Evolutionary conservation across 306 rosid species (phyloP).

Genomic region (Prunus padus): DNA sequence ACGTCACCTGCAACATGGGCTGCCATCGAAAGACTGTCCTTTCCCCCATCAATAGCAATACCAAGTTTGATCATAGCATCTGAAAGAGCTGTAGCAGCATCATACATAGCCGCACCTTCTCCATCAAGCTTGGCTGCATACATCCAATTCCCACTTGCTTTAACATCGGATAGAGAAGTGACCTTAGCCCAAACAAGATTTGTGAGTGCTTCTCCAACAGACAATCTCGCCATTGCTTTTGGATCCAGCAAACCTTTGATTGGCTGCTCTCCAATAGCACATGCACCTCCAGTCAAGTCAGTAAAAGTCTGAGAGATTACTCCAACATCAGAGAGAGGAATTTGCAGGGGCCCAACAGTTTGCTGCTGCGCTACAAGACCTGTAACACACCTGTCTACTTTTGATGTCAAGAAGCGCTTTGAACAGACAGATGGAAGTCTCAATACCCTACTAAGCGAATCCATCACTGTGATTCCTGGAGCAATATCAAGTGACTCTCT

Average conservation of each 20-base stretch:
- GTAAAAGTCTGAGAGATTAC: constrained; percentile 78
- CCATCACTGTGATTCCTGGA: constrained; percentile 57
- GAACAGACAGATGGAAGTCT: constrained; percentile 86
- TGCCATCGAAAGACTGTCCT: constrained; percentile 94
- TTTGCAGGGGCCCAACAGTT: constrained; percentile 88
- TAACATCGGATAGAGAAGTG: constrained; percentile 81
- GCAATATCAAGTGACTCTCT: constrained; percentile 76
- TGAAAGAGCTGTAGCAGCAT: constrained; percentile 70
- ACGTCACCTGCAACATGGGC: constrained; percentile 77
- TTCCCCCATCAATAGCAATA: constrained; percentile 92
- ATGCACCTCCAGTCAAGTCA: constrained; percentile 77
- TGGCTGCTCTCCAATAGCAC: constrained; percentile 92
- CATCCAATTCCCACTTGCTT: constrained; percentile 96
- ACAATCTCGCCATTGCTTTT: constrained; percentile 91
- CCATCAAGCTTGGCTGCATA: constrained; percentile 94
- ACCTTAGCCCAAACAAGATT: constrained; percentile 94
- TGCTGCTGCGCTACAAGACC: constrained; percentile 95
- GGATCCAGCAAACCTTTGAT: constrained; percentile 83
- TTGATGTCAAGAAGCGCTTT: constrained; percentile 71
- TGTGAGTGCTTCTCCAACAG: constrained; percentile 95
- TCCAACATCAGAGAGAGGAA: constrained; percentile 84
- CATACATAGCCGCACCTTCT: constrained; percentile 92
- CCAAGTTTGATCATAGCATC: constrained; percentile 89
- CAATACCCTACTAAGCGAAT: constrained; percentile 71
- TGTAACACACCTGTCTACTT: constrained; percentile 82